phyloP scores from a whole-genome alignment of 495 filamentous ascomycete species.

The Aspergillus nidulans region DNA sequence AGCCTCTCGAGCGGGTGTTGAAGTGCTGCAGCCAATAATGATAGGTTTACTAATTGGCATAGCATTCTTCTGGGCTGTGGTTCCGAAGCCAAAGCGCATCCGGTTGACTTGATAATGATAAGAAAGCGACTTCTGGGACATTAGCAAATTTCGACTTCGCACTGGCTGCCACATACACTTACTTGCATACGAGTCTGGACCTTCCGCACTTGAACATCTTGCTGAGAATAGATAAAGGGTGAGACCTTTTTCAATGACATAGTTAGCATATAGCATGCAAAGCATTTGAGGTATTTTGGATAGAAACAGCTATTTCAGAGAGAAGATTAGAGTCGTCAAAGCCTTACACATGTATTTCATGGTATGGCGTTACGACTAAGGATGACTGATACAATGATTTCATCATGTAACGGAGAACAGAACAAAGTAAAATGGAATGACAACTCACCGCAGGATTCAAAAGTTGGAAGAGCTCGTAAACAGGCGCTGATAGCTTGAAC shows the following conservation, averaged over 20 bases:
- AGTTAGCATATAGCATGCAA: neutral
- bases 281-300: neutral
- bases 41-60: constrained; percentile 40
- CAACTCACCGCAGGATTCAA: neutral
- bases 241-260: neutral
- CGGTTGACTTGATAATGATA: constrained; percentile 2
- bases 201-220: neutral
- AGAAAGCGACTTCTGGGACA: neutral
- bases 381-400: constrained; percentile 40
- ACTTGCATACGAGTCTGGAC: neutral
- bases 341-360: constrained; percentile 36
- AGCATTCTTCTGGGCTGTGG: constrained; percentile 40
- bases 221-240: neutral
- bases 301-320: constrained; percentile 23
- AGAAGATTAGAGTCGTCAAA: constrained; percentile 38
- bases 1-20: constrained; percentile 40
- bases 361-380: constrained; percentile 47
- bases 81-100: constrained; percentile 28
- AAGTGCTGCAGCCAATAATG: constrained; percentile 48
- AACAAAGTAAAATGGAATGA: neutral
- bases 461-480: neutral
- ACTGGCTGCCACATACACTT: neutral
- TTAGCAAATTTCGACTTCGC: neutral
- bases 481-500: neutral
- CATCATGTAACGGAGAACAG: constrained; percentile 28